A percentile compares a stretch with the other conserved stretches of the same genome.
Evolutionary conservation across 2,329 filamentous ascomycete genomes (phyloP).

Genomic region (Tricladium varicosporioides): DNA sequence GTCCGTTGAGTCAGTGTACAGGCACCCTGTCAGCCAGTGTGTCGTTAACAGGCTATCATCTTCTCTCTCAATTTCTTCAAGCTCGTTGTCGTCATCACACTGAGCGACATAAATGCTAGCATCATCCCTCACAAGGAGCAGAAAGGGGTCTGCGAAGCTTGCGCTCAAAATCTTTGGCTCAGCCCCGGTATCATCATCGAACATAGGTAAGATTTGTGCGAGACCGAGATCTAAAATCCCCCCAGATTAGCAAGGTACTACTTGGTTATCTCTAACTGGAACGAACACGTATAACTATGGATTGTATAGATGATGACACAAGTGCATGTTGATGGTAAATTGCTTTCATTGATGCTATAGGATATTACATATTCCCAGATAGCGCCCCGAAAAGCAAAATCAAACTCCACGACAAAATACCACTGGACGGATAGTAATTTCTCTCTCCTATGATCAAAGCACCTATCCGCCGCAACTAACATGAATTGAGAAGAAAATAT

Average conservation of each 20-base stretch:
- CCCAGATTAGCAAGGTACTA: slow-evolving; percentile 14
- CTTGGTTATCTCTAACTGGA: slow-evolving; percentile 1
- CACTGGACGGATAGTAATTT: slow-evolving; percentile 14
- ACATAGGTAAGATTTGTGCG: slow-evolving; percentile 87
- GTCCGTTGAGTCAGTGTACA: slow-evolving; percentile 69
- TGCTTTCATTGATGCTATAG: slow-evolving; percentile 41
- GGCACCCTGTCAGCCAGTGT: slow-evolving; percentile 79
- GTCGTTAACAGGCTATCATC: slow-evolving; percentile 55
- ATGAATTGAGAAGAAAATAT: slow-evolving; percentile 17
- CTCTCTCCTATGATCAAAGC: slow-evolving; percentile 7
- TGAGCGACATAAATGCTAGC: slow-evolving; percentile 75
- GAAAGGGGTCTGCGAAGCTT: slow-evolving; percentile 82
- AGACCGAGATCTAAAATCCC: slow-evolving; percentile 69
- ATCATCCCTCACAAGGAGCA: slow-evolving; percentile 82
- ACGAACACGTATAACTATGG: slow-evolving; percentile 14
- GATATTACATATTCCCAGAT: slow-evolving; percentile 35
- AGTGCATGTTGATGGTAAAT: slow-evolving; percentile 32
- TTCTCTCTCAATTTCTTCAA: slow-evolving; percentile 74
- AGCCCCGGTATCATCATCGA: slow-evolving; percentile 82
- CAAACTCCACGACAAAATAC: slow-evolving; percentile 8
- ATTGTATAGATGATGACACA: slow-evolving; percentile 23
- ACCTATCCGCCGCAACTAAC: slow-evolving; percentile 1
- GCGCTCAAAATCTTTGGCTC: slow-evolving; percentile 77
- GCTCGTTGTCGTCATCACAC: slow-evolving; percentile 76
- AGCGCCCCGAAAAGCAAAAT: slow-evolving; percentile 30